Percentiles rank a stretch among this genome's conserved stretches.
These are phyloP conservation scores for Macadamia integrifolia DNA, from an alignment of 164 flowering plant genomes.

Conservation along the genomic window DNA sequence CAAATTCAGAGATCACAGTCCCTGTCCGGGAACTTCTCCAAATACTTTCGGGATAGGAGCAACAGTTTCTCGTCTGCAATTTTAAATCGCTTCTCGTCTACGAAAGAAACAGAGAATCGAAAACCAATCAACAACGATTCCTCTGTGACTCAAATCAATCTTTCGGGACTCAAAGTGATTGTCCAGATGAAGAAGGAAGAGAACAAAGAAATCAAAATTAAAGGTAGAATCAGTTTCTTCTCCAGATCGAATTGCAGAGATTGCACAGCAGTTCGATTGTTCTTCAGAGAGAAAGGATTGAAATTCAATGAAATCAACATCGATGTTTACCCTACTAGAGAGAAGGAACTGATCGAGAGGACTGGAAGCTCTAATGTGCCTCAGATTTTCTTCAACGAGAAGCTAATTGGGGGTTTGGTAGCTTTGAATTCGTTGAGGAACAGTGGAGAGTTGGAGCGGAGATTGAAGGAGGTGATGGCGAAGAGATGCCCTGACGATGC, in stretches of 20 bases:
- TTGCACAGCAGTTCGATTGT: slow-evolving; percentile 61
- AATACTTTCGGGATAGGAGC: slow-evolving; percentile 54
- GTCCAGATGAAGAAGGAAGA: slow-evolving; percentile 35
- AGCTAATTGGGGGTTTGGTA: slow-evolving; percentile 74
- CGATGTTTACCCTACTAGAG: slow-evolving; percentile 73
- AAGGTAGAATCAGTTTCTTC: slow-evolving; percentile 76
- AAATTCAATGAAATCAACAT: slow-evolving; percentile 76
- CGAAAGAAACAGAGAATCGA: slow-evolving; percentile 21
- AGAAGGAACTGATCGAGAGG: slow-evolving; percentile 58
- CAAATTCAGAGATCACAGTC: slow-evolving; percentile 21
- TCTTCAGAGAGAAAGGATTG: slow-evolving; percentile 53
- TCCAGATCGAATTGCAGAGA: slow-evolving; percentile 86
- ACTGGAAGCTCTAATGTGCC: slow-evolving; percentile 67
- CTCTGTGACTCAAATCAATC: slow-evolving; percentile 51
- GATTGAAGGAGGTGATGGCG: slow-evolving; percentile 50
- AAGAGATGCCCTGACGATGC: slow-evolving; percentile 55
- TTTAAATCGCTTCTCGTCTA: slow-evolving; percentile 36
- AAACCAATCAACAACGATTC: neutral
- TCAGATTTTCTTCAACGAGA: slow-evolving; percentile 81
- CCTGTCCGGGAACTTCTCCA: slow-evolving; percentile 11
- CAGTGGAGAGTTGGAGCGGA: slow-evolving; percentile 55
- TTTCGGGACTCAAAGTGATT: slow-evolving; percentile 67
- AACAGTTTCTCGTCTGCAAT: slow-evolving; percentile 58
- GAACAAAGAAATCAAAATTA: slow-evolving; percentile 16
- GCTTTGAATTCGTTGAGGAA: slow-evolving; percentile 79